Conservation (phyloP, 495 filamentous ascomycete species). For the Penicillium coffeae region DNA sequence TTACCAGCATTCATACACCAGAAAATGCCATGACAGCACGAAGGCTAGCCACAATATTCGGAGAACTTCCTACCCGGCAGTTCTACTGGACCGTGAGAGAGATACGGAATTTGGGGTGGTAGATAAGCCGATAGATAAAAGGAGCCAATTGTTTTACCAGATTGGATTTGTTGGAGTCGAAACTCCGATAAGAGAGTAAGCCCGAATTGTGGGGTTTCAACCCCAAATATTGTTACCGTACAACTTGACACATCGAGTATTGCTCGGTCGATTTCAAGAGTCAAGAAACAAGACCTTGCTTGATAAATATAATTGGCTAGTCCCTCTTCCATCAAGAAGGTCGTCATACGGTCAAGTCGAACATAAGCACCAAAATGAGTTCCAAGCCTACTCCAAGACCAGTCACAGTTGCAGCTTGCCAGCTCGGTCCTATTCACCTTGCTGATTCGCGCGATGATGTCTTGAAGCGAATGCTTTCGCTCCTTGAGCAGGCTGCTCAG, state of each 20-base stretch:
- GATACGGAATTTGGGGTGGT: not conserved
- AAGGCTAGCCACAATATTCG: too few species aligned
- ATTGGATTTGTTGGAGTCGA: not conserved
- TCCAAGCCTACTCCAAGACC: not conserved
- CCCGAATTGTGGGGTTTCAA: not conserved
- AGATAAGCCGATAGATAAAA: not conserved
- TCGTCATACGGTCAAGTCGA: not conserved
- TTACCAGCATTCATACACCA: too few species aligned
- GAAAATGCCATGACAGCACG: too few species aligned
- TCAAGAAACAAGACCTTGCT: not conserved
- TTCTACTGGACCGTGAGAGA: not conserved
- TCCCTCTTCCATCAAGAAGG: not conserved
- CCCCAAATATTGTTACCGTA: not conserved
- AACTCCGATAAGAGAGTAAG: not conserved
- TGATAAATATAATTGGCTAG: not conserved
- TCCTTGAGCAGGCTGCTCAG: conserved; percentile 33
- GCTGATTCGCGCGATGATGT: conserved; percentile 29
- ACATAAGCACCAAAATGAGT: not conserved
- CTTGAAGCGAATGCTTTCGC: conserved; percentile 37
- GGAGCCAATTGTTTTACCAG: not conserved
- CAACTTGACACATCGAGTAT: not conserved
- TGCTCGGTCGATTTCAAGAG: not conserved
- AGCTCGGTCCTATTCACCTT: conserved; percentile 38
- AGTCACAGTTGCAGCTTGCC: conserved; percentile 37
- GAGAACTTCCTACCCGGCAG: not conserved